These are phyloP conservation scores for Polyplosphaeria fusca DNA, from an alignment of 495 filamentous ascomycete genomes.

Conservation along the genomic window DNA sequence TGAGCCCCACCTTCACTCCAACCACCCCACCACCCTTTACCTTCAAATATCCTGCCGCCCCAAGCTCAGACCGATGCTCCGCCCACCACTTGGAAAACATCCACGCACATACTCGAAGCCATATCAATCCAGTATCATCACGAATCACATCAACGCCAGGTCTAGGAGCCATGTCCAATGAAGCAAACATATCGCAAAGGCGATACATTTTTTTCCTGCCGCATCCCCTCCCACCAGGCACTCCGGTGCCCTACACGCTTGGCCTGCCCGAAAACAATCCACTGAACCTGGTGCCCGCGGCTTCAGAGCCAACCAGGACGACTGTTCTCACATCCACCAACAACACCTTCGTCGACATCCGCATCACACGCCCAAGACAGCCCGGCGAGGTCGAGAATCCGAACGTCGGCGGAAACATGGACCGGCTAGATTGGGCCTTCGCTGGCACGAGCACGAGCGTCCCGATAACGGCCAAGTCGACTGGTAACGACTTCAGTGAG, in stretches of 20 bases:
- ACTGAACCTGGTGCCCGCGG: not conserved
- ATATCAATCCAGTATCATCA: no score
- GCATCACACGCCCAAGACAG: slow-evolving; percentile 13
- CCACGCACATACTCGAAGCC: no score
- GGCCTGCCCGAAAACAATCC: slow-evolving; percentile 9
- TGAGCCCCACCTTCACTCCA: no score
- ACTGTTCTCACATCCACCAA: slow-evolving; percentile 24
- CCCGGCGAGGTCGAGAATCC: not conserved
- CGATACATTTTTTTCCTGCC: slow-evolving; percentile 29
- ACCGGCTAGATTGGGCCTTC: slow-evolving; percentile 29
- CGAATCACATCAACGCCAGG: no score
- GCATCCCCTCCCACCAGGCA: slow-evolving; percentile 13
- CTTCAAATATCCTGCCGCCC: no score
- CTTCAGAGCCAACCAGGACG: slow-evolving; percentile 27
- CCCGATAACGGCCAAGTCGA: not conserved
- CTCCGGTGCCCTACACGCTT: slow-evolving; percentile 18
- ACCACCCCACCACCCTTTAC: no score
- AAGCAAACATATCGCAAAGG: slow-evolving; percentile 25
- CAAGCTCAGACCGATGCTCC: no score
- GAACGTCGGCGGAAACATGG: not conserved
- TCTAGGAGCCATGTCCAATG: no score
- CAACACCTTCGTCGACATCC: slow-evolving; percentile 25
- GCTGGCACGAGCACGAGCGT: slow-evolving; percentile 4
- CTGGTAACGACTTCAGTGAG: no score
- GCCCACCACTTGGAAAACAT: no score